A percentile compares a stretch with the other conserved stretches of the same genome.
These are phyloP conservation scores for Scleromitrula shiraiana DNA, from an alignment of 2,329 filamentous ascomycete genomes.

Conservation along the genomic window DNA sequence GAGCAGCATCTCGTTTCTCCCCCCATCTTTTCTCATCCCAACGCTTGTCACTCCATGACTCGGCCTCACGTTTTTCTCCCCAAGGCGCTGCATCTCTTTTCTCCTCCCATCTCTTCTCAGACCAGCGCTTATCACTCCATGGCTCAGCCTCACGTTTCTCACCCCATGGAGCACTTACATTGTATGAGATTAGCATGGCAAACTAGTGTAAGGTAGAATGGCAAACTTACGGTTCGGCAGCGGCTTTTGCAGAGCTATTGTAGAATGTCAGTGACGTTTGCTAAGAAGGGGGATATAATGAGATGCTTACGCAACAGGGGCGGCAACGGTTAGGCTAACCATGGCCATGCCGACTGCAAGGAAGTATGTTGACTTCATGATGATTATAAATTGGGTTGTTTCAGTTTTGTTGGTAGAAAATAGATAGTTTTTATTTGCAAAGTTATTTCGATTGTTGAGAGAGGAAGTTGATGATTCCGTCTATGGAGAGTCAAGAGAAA, in stretches of 20 bases:
- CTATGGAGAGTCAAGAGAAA: neutral
- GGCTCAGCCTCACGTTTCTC: neutral
- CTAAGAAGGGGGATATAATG: neutral
- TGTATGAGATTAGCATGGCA: neutral
- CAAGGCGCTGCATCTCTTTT: neutral
- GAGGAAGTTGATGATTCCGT: neutral
- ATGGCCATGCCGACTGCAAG: neutral
- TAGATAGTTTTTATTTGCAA: neutral
- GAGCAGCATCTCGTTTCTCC: neutral
- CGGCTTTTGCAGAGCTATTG: neutral
- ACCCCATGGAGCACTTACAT: neutral
- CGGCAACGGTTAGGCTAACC: neutral
- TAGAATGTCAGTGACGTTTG: neutral
- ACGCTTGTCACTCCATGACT: neutral
- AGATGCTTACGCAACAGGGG: neutral
- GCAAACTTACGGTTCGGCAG: neutral
- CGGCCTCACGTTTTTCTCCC: neutral
- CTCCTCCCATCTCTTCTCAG: neutral
- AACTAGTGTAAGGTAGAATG: neutral
- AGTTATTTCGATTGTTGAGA: neutral
- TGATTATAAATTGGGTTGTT: neutral
- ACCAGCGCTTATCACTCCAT: neutral
- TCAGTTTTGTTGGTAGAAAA: neutral
- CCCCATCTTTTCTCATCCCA: neutral
- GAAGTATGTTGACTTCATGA: slow-evolving; percentile 1